These are phyloP conservation scores for Wickerhamomyces tratensis DNA, from an alignment of 805 yeast species.

Conservation along the genomic window DNA sequence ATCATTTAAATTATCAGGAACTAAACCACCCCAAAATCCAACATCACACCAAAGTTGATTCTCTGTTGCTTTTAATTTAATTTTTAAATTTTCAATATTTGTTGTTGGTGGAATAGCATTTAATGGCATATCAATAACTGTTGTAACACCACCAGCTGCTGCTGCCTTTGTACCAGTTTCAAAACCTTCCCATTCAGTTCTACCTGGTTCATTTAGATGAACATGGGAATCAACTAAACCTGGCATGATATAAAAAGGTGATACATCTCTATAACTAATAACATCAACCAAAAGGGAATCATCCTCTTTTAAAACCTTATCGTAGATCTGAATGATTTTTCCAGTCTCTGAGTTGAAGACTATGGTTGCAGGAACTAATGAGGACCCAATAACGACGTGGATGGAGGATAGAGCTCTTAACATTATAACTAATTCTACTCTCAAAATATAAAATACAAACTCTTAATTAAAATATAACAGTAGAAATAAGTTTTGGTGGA, in stretches of 20 bases:
- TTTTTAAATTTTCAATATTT: constrained; percentile 61
- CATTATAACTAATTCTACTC: too few species aligned
- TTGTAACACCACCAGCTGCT: constrained; percentile 93
- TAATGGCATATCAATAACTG: constrained; percentile 92
- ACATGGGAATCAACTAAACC: constrained; percentile 94
- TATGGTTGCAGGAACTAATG: constrained; percentile 49
- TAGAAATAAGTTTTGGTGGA: too few species aligned
- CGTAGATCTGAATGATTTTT: constrained; percentile 46
- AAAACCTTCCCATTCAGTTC: constrained; percentile 98
- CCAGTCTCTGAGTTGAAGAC: constrained; percentile 49
- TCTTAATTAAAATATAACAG: too few species aligned
- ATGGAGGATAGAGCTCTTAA: constrained; percentile 55
- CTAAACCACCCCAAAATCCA: constrained; percentile 94
- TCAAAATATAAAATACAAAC: too few species aligned
- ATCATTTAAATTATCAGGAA: constrained; percentile 67
- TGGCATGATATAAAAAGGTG: constrained; percentile 66
- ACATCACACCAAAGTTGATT: constrained; percentile 88
- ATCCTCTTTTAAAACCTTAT: constrained; percentile 23
- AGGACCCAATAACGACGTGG: constrained; percentile 41
- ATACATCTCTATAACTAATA: constrained; percentile 37
- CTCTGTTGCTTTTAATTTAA: constrained; percentile 69
- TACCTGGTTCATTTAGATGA: constrained; percentile 93
- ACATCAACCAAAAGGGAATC: constrained; percentile 36
- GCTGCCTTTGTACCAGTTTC: constrained; percentile 95
- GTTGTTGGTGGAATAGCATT: constrained; percentile 97